Conservation (phyloP, 129 eudicot genomes). For the Artemisia annua region DNA sequence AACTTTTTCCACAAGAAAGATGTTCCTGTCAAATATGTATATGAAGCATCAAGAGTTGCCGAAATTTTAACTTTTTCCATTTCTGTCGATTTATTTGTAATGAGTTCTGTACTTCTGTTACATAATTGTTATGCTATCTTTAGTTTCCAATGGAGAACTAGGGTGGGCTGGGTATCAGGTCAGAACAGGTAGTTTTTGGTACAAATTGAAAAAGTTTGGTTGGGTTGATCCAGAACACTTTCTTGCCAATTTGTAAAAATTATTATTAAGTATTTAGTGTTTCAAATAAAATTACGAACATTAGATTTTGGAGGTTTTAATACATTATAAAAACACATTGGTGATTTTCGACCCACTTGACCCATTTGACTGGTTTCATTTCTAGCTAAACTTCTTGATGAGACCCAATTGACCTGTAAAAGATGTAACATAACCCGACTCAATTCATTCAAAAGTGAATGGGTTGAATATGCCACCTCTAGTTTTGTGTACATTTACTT, state of each 20-base stretch:
- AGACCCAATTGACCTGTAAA: no score
- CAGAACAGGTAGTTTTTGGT: background rate
- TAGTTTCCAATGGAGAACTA: background rate
- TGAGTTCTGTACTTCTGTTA: background rate
- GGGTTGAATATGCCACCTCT: background rate
- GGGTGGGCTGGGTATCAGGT: background rate
- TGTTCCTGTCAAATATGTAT: background rate
- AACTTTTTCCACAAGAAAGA: background rate
- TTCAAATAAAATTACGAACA: background rate
- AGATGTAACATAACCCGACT: no score
- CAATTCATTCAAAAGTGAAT: background rate
- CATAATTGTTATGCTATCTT: background rate
- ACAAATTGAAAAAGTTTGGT: background rate
- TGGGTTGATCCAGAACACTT: background rate
- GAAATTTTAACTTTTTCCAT: background rate
- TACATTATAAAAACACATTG: no score
- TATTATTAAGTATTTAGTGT: background rate
- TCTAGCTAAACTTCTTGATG: no score
- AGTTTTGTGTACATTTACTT: conserved; percentile 1
- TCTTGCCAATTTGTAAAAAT: background rate
- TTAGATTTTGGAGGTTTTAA: no score
- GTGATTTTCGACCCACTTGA: no score
- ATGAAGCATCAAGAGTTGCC: background rate
- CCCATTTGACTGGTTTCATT: no score
- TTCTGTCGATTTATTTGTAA: background rate